Evolutionary conservation across 768 basidiomycete species (phyloP), one percentile per base, ranked within the genome.

Genomic region (Agaricus blazei): DNA sequence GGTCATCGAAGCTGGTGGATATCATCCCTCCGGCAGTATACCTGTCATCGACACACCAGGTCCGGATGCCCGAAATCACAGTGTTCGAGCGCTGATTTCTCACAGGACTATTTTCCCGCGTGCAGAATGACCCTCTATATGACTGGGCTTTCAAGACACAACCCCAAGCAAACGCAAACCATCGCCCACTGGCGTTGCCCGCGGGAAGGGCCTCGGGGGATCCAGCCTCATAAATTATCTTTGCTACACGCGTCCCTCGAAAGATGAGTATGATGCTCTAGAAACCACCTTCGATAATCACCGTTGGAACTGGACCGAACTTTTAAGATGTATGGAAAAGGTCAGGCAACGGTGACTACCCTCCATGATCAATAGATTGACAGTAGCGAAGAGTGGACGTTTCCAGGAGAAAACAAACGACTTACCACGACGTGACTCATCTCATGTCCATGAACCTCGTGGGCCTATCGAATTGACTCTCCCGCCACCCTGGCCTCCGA

Each of bases 1-100:
- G 40, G 58, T 78, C 28, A 67, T 78, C 56, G 70, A 71, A 54
- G 68, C 70, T 34, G 70, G 70, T 7, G 43, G 42, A 19, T 49
- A 58, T 47, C 48, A 58, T 43, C 40, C 28, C 4, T 38, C 52
- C 19, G 52, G 46, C 29, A 31, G 36, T 15, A 27, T 36, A 3
- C 57, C 48, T 31, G 15, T 45, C 3, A 46, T 60, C 24, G 53
- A 58, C 31, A 62, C 64, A 27, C 65, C 63, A n/a, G 63, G 62
- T 66, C 12, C 36, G 6, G n/a, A 28, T 8, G 29, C 56, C 11
- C n/a, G 24, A 15, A 15, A 41, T 38, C 45, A 19, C 23, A 26
- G 11, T 1, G 7, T 43, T 43, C 8, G 7, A n/a, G n/a, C 49
- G 5, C 27, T 43, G 5, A 43, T 5, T 15, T 27, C 19, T 4